Percentiles rank a stretch among this genome's conserved stretches.
phyloP scores from a whole-genome alignment of 2,329 filamentous ascomycete genomes.

The Paracoccidioides lutzii region DNA sequence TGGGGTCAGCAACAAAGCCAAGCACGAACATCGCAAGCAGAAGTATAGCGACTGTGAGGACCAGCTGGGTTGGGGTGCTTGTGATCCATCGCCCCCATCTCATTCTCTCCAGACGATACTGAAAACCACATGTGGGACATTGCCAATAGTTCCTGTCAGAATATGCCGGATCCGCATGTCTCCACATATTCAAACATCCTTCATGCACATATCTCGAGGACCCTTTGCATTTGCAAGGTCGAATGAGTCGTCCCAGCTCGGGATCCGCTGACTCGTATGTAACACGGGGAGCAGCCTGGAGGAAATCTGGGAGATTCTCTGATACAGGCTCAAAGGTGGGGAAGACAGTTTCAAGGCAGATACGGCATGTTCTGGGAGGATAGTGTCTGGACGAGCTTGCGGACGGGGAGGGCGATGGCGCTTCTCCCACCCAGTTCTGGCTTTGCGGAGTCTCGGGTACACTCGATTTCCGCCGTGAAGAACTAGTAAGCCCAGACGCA shows the following conservation, averaged over 20 bases:
- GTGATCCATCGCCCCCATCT: conserved; percentile 59
- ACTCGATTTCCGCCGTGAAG: background rate
- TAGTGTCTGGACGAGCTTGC: conserved; percentile 38
- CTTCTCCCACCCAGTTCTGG: background rate
- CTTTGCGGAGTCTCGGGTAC: background rate
- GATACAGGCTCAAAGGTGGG: conserved; percentile 47
- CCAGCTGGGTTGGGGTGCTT: conserved; percentile 53
- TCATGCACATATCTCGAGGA: conserved; percentile 91
- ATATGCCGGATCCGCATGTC: conserved; percentile 55
- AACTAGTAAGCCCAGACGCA: background rate
- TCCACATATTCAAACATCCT: conserved; percentile 73
- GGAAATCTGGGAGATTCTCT: conserved; percentile 42
- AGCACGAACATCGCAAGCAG: conserved; percentile 62
- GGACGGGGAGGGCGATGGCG: background rate
- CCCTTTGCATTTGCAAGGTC: conserved; percentile 87
- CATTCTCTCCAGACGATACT: conserved; percentile 66
- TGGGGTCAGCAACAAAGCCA: conserved; percentile 84
- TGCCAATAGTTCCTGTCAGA: conserved; percentile 62
- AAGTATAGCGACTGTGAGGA: conserved; percentile 60
- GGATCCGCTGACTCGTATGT: conserved; percentile 63
- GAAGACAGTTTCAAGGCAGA: conserved; percentile 64
- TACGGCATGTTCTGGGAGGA: conserved; percentile 66
- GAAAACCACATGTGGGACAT: conserved; percentile 77
- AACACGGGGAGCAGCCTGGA: conserved; percentile 45
- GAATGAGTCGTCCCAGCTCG: conserved; percentile 63